Evolutionary conservation across 805 yeast species (phyloP).

Genomic region (Candida koratica): DNA sequence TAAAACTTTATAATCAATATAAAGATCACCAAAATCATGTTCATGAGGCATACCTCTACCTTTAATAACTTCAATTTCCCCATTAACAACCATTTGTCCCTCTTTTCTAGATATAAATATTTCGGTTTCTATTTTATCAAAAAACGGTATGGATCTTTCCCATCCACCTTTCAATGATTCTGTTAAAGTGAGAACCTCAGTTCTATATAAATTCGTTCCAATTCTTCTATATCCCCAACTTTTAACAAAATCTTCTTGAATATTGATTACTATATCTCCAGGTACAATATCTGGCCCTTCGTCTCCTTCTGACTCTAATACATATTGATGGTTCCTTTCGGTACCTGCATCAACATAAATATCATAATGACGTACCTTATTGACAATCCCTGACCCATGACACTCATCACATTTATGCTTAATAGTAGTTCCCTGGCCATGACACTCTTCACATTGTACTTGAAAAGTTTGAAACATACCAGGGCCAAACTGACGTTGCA

Average conservation of each 20-base stretch:
- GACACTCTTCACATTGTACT: conserved; percentile 72
- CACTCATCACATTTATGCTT: conserved; percentile 65
- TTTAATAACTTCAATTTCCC: conserved; percentile 65
- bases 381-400: conserved; percentile 61
- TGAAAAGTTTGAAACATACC: conserved; percentile 87
- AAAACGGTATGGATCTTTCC: conserved; percentile 61
- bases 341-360: conserved; percentile 70
- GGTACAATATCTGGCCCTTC: conserved; percentile 76
- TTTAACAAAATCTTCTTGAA: conserved; percentile 51
- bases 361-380: conserved; percentile 53
- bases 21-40: conserved; percentile 41
- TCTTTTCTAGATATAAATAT: conserved; percentile 43
- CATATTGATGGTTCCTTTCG: conserved; percentile 53
- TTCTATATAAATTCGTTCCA: conserved; percentile 68
- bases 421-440: conserved; percentile 70
- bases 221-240: conserved; percentile 86
- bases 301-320: conserved; percentile 74
- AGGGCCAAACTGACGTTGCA: conserved; percentile 76
- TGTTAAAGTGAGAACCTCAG: conserved; percentile 66
- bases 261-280: conserved; percentile 69
- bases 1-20: conserved; percentile 47
- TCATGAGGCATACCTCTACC: conserved; percentile 86
- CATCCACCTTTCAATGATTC: conserved; percentile 83
- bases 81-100: conserved; percentile 55
- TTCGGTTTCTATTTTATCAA: conserved; percentile 55